These are phyloP conservation scores for Halophytophthora batemanensis DNA, from an alignment of 352 stramenopile genomes.

Conservation along the genomic window DNA sequence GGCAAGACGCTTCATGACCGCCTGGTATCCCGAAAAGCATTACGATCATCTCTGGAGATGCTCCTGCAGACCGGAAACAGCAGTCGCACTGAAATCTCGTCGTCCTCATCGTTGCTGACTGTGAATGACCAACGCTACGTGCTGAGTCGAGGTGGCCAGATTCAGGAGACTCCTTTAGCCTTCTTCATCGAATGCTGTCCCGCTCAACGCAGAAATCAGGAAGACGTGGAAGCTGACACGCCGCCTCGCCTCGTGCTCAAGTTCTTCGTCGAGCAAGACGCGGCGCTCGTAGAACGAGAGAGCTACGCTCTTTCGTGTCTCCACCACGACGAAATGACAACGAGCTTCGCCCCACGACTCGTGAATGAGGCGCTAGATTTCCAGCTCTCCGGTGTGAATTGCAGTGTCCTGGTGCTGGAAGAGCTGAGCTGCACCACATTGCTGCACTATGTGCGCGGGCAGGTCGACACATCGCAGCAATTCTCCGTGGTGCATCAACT, in stretches of 20 bases:
- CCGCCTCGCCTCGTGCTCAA: conserved; percentile 33
- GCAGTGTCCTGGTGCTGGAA: conserved; percentile 48
- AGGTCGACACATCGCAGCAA: conserved; percentile 29
- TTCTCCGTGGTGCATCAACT: conserved; percentile 34
- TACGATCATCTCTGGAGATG: conserved; percentile 19
- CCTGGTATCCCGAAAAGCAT: conserved; percentile 9
- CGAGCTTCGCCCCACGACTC: conserved; percentile 33
- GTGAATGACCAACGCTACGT: conserved; percentile 36
- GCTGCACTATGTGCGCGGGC: conserved; percentile 27
- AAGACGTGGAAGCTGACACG: conserved; percentile 1
- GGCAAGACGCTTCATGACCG: conserved; percentile 12
- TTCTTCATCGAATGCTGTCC: conserved; percentile 36
- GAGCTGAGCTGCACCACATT: conserved; percentile 37
- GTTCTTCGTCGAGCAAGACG: conserved; percentile 59
- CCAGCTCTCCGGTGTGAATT: conserved; percentile 36
- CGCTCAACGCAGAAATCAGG: neutral
- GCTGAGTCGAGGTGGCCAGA: conserved; percentile 11
- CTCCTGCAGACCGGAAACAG: conserved; percentile 10
- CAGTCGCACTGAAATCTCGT: neutral
- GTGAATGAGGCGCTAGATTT: conserved; percentile 36
- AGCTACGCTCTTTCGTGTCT: conserved; percentile 49
- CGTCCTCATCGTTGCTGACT: conserved; percentile 12
- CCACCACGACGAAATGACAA: conserved; percentile 22
- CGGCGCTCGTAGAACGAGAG: conserved; percentile 43
- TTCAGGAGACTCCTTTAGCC: conserved; percentile 45